These are phyloP conservation scores for Chimonanthus praecox DNA, from an alignment of 164 flowering plant species.

Conservation along the genomic window DNA sequence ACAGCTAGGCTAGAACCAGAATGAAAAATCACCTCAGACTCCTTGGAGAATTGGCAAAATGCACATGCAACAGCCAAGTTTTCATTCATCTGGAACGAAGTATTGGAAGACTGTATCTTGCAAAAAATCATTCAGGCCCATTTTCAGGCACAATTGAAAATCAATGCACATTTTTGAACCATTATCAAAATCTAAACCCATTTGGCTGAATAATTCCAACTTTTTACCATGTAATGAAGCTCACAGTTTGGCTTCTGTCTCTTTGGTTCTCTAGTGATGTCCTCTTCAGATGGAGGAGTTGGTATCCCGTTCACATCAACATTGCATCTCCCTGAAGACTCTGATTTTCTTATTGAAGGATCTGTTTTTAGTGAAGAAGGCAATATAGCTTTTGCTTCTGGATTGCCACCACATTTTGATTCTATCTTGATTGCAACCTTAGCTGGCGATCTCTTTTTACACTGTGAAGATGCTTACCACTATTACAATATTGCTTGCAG, in stretches of 20 bases:
- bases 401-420: neutral
- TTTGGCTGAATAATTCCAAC: neutral
- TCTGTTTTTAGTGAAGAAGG: neutral
- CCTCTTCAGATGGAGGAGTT: neutral
- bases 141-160: neutral
- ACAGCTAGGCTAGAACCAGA: too few relatives aligned
- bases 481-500: neutral
- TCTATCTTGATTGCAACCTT: neutral
- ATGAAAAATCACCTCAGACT: slow-evolving; percentile 7
- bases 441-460: neutral
- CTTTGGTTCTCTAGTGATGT: neutral
- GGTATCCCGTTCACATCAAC: neutral
- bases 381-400: neutral
- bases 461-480: neutral
- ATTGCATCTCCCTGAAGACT: neutral
- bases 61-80: slow-evolving; percentile 7
- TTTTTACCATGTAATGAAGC: neutral
- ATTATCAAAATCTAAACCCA: slow-evolving; percentile 1
- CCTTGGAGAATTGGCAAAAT: slow-evolving; percentile 13
- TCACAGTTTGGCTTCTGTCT: slow-evolving; percentile 1
- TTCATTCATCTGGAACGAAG: neutral
- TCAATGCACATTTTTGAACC: neutral
- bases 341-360: neutral
- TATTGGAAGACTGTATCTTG: neutral
- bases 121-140: neutral